Conservation (phyloP, 345 rosid species). For the Eucalyptus polybractea region DNA sequence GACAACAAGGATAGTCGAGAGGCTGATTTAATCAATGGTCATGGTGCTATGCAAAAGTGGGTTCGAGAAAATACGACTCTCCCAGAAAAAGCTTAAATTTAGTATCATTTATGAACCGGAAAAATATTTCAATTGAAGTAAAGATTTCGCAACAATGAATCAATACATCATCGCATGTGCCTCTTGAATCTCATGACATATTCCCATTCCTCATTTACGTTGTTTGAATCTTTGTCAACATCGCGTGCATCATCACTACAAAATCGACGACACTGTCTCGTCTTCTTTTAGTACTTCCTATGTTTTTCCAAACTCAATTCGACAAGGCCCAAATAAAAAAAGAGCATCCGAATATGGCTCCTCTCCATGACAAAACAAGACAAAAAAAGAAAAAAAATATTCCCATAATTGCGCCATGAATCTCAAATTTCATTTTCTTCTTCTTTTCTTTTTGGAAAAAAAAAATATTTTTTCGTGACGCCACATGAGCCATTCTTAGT, state of each 20-base stretch:
- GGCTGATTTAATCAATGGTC: neutral
- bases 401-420: neutral
- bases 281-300: neutral
- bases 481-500: slow-evolving; percentile 22
- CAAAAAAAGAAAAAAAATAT: neutral
- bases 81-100: neutral
- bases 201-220: neutral
- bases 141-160: neutral
- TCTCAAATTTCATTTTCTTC: neutral
- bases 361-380: neutral
- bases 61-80: neutral
- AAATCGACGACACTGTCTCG: neutral
- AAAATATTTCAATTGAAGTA: neutral
- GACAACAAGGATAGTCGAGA: neutral
- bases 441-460: neutral
- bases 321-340: neutral
- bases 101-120: neutral
- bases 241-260: neutral
- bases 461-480: neutral
- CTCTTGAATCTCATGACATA: neutral
- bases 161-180: neutral
- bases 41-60: neutral
- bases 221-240: neutral
- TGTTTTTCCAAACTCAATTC: neutral
- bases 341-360: neutral